Percentiles rank a stretch among this genome's conserved stretches.
phyloP scores from a whole-genome alignment of 257 asterid genomes.

The Ehretia macrophylla region DNA sequence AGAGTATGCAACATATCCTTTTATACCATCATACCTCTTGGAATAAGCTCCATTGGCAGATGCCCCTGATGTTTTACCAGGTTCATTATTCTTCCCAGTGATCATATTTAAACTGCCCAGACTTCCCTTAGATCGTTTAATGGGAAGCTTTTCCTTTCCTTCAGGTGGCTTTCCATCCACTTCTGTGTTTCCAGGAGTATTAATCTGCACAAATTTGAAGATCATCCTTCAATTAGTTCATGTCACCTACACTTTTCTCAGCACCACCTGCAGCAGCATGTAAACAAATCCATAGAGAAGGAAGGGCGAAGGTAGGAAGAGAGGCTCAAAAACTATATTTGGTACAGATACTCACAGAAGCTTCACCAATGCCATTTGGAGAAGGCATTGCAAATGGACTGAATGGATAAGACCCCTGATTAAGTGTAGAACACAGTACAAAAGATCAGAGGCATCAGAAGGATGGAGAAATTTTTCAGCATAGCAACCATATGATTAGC shows the following conservation, averaged over 20 bases:
- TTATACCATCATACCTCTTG: constrained; percentile 49
- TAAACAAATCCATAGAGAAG: background rate
- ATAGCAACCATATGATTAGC: constrained; percentile 11
- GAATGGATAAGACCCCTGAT: constrained; percentile 87
- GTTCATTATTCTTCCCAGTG: constrained; percentile 64
- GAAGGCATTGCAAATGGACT: constrained; percentile 89
- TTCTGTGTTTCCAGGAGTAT: constrained; percentile 54
- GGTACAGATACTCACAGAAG: constrained; percentile 54
- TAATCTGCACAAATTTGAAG: constrained; percentile 39
- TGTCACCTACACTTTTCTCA: too few relatives aligned
- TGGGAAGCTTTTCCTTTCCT: constrained; percentile 79
- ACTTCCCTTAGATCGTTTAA: constrained; percentile 91
- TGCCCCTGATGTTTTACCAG: constrained; percentile 57
- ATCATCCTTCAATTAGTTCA: background rate
- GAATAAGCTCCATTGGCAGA: constrained; percentile 69
- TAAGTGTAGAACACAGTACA: constrained; percentile 7
- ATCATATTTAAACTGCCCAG: constrained; percentile 84
- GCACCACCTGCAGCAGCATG: too few relatives aligned
- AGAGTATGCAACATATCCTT: background rate
- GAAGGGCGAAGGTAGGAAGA: too few relatives aligned
- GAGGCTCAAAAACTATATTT: too few relatives aligned
- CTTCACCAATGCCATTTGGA: constrained; percentile 80
- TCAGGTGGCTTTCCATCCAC: constrained; percentile 74
- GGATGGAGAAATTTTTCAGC: constrained; percentile 3
- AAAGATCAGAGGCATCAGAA: constrained; percentile 15